Percentiles rank a stretch among this genome's conserved stretches.
Conservation (phyloP, 2,329 filamentous ascomycete species). For the Raffaelea albimanens region DNA sequence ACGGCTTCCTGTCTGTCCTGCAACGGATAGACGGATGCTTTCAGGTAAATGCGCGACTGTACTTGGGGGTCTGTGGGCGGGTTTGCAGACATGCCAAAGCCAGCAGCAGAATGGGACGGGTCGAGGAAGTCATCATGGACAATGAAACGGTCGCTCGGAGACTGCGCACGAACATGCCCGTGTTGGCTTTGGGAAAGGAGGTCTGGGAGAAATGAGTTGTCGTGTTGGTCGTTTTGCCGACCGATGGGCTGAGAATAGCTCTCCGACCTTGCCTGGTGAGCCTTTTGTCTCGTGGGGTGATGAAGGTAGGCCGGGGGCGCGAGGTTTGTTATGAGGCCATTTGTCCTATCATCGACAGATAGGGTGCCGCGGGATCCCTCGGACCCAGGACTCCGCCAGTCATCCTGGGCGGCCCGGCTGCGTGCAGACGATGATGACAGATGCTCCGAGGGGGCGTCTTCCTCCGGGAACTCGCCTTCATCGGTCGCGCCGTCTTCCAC, state of each 20-base stretch:
- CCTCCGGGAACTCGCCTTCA: slow-evolving; percentile 6
- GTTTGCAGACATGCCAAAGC: background rate
- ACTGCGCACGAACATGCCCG: slow-evolving; percentile 5
- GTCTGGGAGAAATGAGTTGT: background rate
- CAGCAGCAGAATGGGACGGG: background rate
- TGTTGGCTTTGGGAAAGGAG: background rate
- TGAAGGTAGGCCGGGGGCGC: too few species aligned
- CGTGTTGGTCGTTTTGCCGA: background rate
- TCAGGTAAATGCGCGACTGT: slow-evolving; percentile 14
- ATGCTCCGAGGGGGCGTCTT: slow-evolving; percentile 1
- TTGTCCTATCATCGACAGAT: background rate
- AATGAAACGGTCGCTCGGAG: slow-evolving; percentile 21
- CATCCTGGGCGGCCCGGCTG: background rate
- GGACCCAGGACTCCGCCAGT: background rate
- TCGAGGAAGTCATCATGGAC: slow-evolving; percentile 14
- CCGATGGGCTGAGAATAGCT: background rate
- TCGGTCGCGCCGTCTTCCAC: slow-evolving; percentile 6
- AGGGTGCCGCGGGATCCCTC: background rate
- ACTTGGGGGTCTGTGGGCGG: background rate
- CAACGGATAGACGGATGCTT: slow-evolving; percentile 19
- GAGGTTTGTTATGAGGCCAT: too few species aligned
- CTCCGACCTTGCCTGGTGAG: background rate
- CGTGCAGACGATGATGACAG: background rate
- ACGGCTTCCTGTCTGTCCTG: slow-evolving; percentile 17
- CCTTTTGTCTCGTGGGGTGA: too few species aligned